phyloP scores from a whole-genome alignment of 2,329 filamentous ascomycete species.

The Fusarium nygamai region DNA sequence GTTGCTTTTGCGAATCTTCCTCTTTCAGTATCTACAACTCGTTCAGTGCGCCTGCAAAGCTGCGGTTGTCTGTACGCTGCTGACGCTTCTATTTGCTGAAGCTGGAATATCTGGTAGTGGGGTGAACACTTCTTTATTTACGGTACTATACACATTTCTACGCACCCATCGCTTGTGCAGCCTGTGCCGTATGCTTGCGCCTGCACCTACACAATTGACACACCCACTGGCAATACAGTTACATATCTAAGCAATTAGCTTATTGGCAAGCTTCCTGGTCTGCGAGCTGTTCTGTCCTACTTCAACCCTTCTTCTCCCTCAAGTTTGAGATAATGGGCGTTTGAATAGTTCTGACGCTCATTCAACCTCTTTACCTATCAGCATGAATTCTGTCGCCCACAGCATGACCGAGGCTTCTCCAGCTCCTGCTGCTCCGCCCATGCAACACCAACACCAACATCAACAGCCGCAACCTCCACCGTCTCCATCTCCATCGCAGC shows the following conservation, averaged over 20 bases:
- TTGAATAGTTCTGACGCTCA: constrained; percentile 33
- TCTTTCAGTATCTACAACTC: constrained; percentile 3
- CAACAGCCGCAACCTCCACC: constrained; percentile 40
- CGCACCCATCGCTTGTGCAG: constrained; percentile 18
- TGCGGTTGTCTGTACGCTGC: constrained; percentile 4
- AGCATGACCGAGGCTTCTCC: constrained; percentile 48
- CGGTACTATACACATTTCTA: constrained; percentile 9
- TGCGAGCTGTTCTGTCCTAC: constrained; percentile 12
- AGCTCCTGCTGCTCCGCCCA: constrained; percentile 28
- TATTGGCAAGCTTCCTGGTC: constrained; percentile 20
- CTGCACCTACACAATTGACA: constrained; percentile 21
- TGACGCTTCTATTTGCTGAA: constrained; percentile 7
- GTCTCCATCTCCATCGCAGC: constrained; percentile 42
- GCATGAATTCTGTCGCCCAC: constrained; percentile 53
- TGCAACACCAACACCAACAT: constrained; percentile 34
- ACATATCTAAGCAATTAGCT: constrained; percentile 2
- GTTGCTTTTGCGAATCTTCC: constrained; percentile 5
- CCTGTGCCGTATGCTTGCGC: constrained; percentile 30
- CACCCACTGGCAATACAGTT: constrained; percentile 13
- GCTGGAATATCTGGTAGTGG: constrained; percentile 21
- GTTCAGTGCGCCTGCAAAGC: constrained; percentile 21
- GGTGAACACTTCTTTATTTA: constrained; percentile 13
- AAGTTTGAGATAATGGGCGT: constrained; percentile 41
- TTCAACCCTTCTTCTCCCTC: constrained; percentile 10
- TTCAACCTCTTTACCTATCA: constrained; percentile 20